Evolutionary conservation across 208 protist genomes (phyloP).

Genomic region (Leishmania aethiopica): DNA sequence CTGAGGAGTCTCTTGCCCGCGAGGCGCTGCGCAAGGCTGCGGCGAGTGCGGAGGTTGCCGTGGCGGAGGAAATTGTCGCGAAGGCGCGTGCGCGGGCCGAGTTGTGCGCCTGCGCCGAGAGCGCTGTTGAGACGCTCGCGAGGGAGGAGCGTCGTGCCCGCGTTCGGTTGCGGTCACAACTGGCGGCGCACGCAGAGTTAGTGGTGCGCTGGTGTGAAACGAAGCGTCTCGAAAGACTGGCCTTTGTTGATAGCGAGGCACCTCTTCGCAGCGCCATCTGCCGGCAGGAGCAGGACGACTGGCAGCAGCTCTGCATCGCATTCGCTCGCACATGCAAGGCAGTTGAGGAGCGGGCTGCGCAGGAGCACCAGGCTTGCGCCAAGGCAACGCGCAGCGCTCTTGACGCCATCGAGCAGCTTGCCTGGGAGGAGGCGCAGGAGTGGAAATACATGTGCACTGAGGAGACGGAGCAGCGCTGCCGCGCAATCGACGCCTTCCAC

Average conservation of each 20-base stretch:
- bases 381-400: slow-evolving; percentile 5
- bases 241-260: slow-evolving; percentile 35
- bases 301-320: slow-evolving; percentile 15
- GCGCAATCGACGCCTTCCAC: slow-evolving; percentile 4
- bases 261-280: slow-evolving; percentile 31
- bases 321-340: background rate
- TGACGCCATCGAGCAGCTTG: background rate
- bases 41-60: slow-evolving; percentile 27
- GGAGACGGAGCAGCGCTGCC: slow-evolving; percentile 8
- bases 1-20: slow-evolving; percentile 43
- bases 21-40: slow-evolving; percentile 13
- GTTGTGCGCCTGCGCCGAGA: slow-evolving; percentile 17
- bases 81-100: slow-evolving; percentile 34
- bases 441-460: slow-evolving; percentile 7
- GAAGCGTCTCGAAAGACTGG: slow-evolving; percentile 24
- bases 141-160: slow-evolving; percentile 54
- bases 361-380: slow-evolving; percentile 9
- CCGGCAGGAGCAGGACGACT: slow-evolving; percentile 37
- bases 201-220: slow-evolving; percentile 42
- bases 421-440: slow-evolving; percentile 13
- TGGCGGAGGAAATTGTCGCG: slow-evolving; percentile 35
- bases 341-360: slow-evolving; percentile 7
- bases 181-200: slow-evolving; percentile 47
- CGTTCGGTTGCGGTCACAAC: slow-evolving; percentile 46
- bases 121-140: slow-evolving; percentile 24